phyloP scores from a whole-genome alignment of 768 basidiomycete species.

The Xerocomellus amylosporus region DNA sequence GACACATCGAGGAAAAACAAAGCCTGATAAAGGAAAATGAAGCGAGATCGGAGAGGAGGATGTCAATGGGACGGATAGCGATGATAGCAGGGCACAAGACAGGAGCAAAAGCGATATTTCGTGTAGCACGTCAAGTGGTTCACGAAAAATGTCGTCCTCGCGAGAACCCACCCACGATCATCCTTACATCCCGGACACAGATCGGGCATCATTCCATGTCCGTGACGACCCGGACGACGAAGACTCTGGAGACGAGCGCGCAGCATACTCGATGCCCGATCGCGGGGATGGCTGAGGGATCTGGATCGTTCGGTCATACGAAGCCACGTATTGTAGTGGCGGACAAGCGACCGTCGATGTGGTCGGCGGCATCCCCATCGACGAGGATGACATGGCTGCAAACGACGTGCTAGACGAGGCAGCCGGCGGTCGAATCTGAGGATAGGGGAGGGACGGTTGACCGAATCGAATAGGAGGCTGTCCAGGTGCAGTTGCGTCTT shows the following conservation, averaged over 20 bases:
- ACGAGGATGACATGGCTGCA: conserved; percentile 5
- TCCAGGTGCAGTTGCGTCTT: conserved; percentile 6
- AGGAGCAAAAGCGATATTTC: background rate
- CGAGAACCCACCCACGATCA: background rate
- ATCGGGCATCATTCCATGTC: conserved; percentile 13
- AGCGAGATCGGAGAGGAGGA: background rate
- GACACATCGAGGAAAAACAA: background rate
- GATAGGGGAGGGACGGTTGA: conserved; percentile 22
- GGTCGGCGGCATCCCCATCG: background rate
- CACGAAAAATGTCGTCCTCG: background rate
- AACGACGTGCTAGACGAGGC: conserved; percentile 9
- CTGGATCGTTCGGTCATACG: conserved; percentile 6
- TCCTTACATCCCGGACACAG: conserved; percentile 5
- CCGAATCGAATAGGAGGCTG: conserved; percentile 17
- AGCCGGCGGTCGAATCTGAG: conserved; percentile 1
- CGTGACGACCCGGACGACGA: conserved; percentile 23
- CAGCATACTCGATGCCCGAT: conserved; percentile 15
- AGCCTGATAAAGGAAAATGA: background rate
- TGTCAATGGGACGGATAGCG: background rate
- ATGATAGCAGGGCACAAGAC: background rate
- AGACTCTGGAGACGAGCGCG: conserved; percentile 8
- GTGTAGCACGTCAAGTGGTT: background rate
- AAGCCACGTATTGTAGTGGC: background rate
- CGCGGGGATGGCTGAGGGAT: conserved; percentile 5
- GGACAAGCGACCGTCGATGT: background rate